These are phyloP conservation scores for Hypoxylon lienhwacheense DNA, from an alignment of 495 filamentous ascomycete genomes.

Conservation along the genomic window DNA sequence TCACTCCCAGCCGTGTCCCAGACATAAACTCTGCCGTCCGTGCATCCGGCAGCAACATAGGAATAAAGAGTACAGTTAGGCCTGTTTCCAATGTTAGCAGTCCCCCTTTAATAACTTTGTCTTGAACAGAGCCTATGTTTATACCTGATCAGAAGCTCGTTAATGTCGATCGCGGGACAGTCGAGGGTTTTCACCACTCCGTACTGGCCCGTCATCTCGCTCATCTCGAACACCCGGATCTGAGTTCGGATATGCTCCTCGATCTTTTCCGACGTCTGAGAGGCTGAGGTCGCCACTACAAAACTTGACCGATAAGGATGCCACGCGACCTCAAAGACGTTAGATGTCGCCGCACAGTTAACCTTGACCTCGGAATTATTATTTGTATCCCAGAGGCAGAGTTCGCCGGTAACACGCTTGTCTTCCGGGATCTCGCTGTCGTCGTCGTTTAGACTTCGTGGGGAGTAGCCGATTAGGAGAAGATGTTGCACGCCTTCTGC, in stretches of 20 bases:
- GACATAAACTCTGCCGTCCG: slow-evolving; percentile 77
- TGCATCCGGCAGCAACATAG: slow-evolving; percentile 81
- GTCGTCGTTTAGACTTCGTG: slow-evolving; percentile 53
- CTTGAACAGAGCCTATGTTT: slow-evolving; percentile 36
- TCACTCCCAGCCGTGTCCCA: slow-evolving; percentile 72
- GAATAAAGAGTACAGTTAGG: slow-evolving; percentile 48
- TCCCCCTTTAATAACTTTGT: slow-evolving; percentile 43
- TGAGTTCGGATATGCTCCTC: slow-evolving; percentile 51
- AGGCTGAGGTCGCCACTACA: slow-evolving; percentile 62
- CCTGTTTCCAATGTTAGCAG: slow-evolving; percentile 44
- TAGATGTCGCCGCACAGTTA: slow-evolving; percentile 59
- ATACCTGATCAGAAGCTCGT: slow-evolving; percentile 71
- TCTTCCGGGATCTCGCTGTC: slow-evolving; percentile 59
- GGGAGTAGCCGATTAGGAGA: slow-evolving; percentile 77
- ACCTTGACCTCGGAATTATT: slow-evolving; percentile 51
- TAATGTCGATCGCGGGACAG: slow-evolving; percentile 82
- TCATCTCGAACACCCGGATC: slow-evolving; percentile 49
- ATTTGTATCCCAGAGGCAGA: slow-evolving; percentile 69
- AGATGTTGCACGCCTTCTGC: slow-evolving; percentile 53
- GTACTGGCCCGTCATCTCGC: slow-evolving; percentile 39
- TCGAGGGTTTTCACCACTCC: slow-evolving; percentile 54
- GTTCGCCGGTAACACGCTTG: slow-evolving; percentile 61
- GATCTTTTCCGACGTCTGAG: slow-evolving; percentile 45
- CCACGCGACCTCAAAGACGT: slow-evolving; percentile 81
- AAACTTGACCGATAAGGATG: slow-evolving; percentile 63